Evolutionary conservation across 148 eudicot species (phyloP), one percentile per base, ranked within the genome.

Genomic region (Arctostaphylos glauca): DNA sequence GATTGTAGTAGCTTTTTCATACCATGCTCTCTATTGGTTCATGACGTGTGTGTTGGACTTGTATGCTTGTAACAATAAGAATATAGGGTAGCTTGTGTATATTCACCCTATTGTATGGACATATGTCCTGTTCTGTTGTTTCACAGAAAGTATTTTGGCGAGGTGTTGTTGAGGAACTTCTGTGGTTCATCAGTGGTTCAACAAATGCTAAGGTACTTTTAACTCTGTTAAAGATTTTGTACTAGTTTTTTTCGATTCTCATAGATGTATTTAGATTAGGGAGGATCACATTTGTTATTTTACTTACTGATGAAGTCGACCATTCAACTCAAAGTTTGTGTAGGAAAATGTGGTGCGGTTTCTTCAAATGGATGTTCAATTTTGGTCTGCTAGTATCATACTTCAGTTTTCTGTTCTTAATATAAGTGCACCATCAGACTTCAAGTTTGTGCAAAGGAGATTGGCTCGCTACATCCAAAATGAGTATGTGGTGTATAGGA

Each of bases 121-220:
- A 44, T 79, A 12, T 25, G 31, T 56, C 4, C 54, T 80, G n/a
- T 68, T 67, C 74, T 84, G 70, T 16, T 59, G 43, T 75, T 76
- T 21, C 75, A 48, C 82, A 96, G 99, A 90, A 88, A 89, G 98
- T 96, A 23, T 96, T 94, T 85, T 94, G 99, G 99, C 89, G 94
- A 75, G 99, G 99, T 86, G 94, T 94, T 79, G 94, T 96, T 50
- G 99, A 96, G 89, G 98, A 96, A 86, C 91, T 96, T 59, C 86
- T 94, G 87, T 94, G 97, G 99, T 94, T 96, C 86, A 92, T 96
- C 83, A 94, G 99, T 87, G 99, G 99, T 76, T 94, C 98, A 60
- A 96, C 99, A 81, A 96, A 87, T 89, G 97, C 95, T 55, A 94
- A 93, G 98, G 99, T 96, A 91, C 81, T 47, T n/a, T 21, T 49